Base-by-base conservation (phyloP, 2,329 filamentous ascomycete genomes). In the Fusarium acutatum region DNA sequence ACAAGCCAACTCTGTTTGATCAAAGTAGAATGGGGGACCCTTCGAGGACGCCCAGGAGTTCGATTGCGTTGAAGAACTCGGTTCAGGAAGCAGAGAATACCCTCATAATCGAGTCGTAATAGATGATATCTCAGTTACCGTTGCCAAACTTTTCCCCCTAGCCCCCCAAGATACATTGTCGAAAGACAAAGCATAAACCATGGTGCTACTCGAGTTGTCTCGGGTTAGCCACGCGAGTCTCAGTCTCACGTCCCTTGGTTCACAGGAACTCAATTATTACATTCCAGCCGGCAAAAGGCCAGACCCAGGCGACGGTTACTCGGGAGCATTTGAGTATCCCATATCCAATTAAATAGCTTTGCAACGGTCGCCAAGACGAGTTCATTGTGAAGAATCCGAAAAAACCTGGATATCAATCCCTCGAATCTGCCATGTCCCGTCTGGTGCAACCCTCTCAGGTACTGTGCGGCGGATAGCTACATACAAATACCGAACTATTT, bases 171-270 rank as follows among this genome's bases (percentile, higher is more conserved):
- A 32, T 44, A 44, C 26, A 59, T 35, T 66, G 53, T 60, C n/a
- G 37, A 44, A 41, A 63, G 30, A 43, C 40, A 53, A 68, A 50
- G 59, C 56, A 66, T 44, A 58, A 30, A 59, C 43, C 40, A 32
- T 43, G 38, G 49, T 46, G 41, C 49, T 28, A 49, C 50, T 50
- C 17, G 26, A 41, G 44, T 40, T 74, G 59, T 77, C 73, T 77
- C 73, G 64, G 73, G 62, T 56, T 57, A 53, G 75, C 72, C 73
- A 74, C 64, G 64, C 70, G 69, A 64, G 69, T 69, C 66, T 67
- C 59, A 71, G 54, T 58, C 57, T 52, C 44, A 40, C 66, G 49
- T 50, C 47, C 46, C 63, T 18, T 63, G 43, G 52, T 41, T 28
- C 28, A 56, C 47, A 44, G 58, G 53, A 70, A 49, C 26, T 53